Evolutionary conservation across 1,284 basidiomycete genomes (phyloP), one percentile per base, ranked within the genome.

Genomic region (Peniophora sp.): DNA sequence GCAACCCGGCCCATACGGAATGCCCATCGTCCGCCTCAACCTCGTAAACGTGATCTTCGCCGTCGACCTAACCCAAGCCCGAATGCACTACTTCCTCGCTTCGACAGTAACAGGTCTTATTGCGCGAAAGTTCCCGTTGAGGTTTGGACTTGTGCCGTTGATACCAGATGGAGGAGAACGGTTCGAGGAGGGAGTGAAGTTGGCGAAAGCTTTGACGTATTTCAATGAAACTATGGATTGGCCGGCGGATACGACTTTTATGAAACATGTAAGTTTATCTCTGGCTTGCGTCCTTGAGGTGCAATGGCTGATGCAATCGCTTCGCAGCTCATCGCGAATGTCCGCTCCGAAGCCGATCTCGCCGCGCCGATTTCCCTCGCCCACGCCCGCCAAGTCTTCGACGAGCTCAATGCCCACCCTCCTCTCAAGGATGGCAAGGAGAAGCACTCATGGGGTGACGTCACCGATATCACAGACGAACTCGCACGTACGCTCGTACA

Each of bases 101-200:
- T 75, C 74, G 1, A 68, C 85, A 0, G 73, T 94, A 39, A 73
- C 75, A 17, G 78, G 73, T 48, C 81, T 93, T 62, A 82, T 97
- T 48, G 69, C 78, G 34, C 75, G 90, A 43, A 77, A 74, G 16
- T 72, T 91, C 41, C 89, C 92, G 0, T 77, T 93, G 56, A 74
- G 89, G 32, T 92, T 92, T 63, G 94, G 93, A 16, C 61, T 96
- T 47, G 90, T 93, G 1, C 92, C 92, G 2, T 67, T 83, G 25
- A 66, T 80, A 5, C 6, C 6, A 12, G 27, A 12, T 32, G 27
- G 27, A 12, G 77, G 82, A 54, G 78, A 72, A n/a, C n/a, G n/a
- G n/a, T n/a, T n/a, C 0, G 77, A 79, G 14, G 77, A 82, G 38
- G 85, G 83, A 48, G 63, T 67, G 22, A 78, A 79, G 56, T 85